phyloP scores from a whole-genome alignment of 352 stramenopile species.

The Halophytophthora polymorphica region DNA sequence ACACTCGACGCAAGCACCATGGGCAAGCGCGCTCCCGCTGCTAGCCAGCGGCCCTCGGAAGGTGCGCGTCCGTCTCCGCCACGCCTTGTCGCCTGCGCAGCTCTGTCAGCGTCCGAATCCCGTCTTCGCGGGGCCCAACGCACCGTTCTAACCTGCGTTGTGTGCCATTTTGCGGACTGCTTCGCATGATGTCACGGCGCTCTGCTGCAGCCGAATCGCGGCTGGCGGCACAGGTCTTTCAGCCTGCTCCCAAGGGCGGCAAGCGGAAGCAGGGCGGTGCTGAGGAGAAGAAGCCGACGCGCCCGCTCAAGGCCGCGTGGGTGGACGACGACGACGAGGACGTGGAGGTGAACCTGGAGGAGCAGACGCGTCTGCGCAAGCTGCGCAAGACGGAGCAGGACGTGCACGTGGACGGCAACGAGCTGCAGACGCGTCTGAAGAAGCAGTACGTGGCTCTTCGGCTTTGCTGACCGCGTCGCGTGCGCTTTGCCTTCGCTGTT shows the following conservation, averaged over 20 bases:
- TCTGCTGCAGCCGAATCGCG: slow-evolving; percentile 42
- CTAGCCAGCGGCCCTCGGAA: slow-evolving; percentile 15
- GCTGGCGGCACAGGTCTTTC: slow-evolving; percentile 57
- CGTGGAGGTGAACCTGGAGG: slow-evolving; percentile 68
- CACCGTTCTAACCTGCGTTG: not conserved
- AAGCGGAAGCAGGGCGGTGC: slow-evolving; percentile 22
- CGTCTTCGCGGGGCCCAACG: not conserved
- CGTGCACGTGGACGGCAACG: slow-evolving; percentile 55
- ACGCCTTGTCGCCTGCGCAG: not conserved
- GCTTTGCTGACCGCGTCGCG: not conserved
- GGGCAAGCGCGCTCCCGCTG: slow-evolving; percentile 44
- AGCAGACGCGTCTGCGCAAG: slow-evolving; percentile 74
- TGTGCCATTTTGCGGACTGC: not conserved
- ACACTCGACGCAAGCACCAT: slow-evolving; percentile 20
- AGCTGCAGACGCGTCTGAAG: slow-evolving; percentile 80
- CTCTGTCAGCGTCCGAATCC: not conserved
- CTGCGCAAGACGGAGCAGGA: slow-evolving; percentile 79
- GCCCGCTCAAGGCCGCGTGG: slow-evolving; percentile 62
- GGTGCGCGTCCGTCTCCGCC: slow-evolving; percentile 6
- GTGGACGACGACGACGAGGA: slow-evolving; percentile 85
- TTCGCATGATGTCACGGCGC: not conserved
- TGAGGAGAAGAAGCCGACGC: slow-evolving; percentile 10
- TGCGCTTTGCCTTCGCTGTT: slow-evolving; percentile 3
- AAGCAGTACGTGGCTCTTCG: slow-evolving; percentile 50
- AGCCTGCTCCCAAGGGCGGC: slow-evolving; percentile 26